phyloP scores from a whole-genome alignment of 768 basidiomycete genomes.

The Pulveroboletus frians region DNA sequence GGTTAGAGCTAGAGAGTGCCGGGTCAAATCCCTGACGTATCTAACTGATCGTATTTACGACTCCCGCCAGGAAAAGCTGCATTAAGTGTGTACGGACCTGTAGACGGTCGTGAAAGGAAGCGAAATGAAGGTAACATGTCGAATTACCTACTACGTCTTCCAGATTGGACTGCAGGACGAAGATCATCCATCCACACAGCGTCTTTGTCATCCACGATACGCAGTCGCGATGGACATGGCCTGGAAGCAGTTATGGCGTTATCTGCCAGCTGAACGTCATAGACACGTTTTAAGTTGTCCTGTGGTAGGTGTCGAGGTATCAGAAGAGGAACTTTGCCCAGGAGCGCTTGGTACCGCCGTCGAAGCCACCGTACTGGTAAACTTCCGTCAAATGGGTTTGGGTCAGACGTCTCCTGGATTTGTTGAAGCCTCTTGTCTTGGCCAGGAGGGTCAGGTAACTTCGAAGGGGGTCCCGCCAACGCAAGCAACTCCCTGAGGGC shows the following conservation, averaged over 20 bases:
- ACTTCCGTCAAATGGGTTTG: conserved; percentile 16
- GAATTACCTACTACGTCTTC: conserved; percentile 1
- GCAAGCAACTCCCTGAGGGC: conserved; percentile 43
- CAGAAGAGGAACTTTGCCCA: conserved; percentile 56
- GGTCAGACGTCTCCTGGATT: not conserved
- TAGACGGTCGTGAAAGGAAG: not conserved
- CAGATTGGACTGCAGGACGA: not conserved
- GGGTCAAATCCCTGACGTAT: conserved; percentile 30
- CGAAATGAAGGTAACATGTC: not conserved
- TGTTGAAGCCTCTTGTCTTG: conserved; percentile 11
- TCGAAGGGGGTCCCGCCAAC: conserved; percentile 36
- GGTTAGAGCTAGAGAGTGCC: conserved; percentile 56
- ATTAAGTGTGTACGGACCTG: not conserved
- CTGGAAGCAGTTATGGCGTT: conserved; percentile 26
- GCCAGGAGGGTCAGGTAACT: conserved; percentile 29
- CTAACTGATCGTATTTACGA: conserved; percentile 12
- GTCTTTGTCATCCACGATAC: conserved; percentile 28
- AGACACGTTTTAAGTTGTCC: conserved; percentile 12
- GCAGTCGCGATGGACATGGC: conserved; percentile 16
- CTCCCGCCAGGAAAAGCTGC: not conserved
- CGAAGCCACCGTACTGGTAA: conserved; percentile 33
- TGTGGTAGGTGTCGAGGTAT: conserved; percentile 24
- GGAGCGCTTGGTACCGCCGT: conserved; percentile 54
- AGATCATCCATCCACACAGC: conserved; percentile 31
- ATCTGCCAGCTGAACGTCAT: conserved; percentile 29